Evolutionary conservation across 257 asterid genomes (phyloP), one percentile per base, ranked within the genome.

Genomic region (Catharanthus roseus): DNA sequence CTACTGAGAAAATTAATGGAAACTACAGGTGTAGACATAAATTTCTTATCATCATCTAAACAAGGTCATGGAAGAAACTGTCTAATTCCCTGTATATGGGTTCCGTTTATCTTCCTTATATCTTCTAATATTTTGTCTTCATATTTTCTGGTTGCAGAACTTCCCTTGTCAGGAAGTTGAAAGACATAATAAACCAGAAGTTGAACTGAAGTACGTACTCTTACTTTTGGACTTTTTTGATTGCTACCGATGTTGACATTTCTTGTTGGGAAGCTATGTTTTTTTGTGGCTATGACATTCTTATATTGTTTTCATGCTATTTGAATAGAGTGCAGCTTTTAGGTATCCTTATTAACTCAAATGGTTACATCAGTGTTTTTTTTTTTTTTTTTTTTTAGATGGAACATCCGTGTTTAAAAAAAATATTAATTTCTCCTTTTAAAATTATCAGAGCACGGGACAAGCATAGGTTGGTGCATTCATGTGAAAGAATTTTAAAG

Each of bases 81-180:
- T 18, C 6, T 16, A n/a, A 61, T 33, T 61, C 41, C 33, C 44
- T 60, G 16, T 61, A 9, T 61, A 19, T 53, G 29, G 2, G 24
- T n/a, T 16, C 44, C 12, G 31, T 34, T 38, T 57, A 41, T 70
- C 51, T 24, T 60, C 21, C 6, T 31, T 28, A 16, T 31, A 21
- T 65, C 56, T 65, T 36, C 23, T 36, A 65, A n/a, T 53, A 38
- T 19, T 60, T 8, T 41, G 44, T 36, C 72, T 57, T 38, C 33
- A 63, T 77, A 75, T 62, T 72, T 56, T 68, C 76, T 83, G 77
- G 78, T 74, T 80, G 82, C 89, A 93, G 99, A 93, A 93, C 85
- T 93, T 93, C 79, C 99, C 99, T 31, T 93, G 99, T 72, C 99
- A 93, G 78, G 99, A 93, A 85, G 99, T 93, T 77, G 99, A 93